Percentiles rank a stretch among this genome's conserved stretches.
Evolutionary conservation across 352 stramenopile species (phyloP).

Genomic region (Pythium folliculosum): DNA sequence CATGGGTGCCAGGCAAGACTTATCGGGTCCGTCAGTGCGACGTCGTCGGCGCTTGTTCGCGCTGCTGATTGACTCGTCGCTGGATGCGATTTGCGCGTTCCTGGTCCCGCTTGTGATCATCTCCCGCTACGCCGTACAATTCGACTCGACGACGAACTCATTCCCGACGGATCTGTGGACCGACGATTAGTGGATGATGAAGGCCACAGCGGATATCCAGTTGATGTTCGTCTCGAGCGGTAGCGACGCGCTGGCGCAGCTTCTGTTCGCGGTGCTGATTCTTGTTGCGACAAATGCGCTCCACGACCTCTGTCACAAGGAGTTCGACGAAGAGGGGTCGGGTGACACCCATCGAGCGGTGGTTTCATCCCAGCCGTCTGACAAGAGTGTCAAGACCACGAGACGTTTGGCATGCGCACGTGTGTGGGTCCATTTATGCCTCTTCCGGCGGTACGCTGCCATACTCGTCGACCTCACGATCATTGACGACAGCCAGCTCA

Average conservation of each 20-base stretch:
- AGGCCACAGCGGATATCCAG: neutral
- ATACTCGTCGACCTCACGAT: neutral
- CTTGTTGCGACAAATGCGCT: neutral
- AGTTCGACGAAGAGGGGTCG: neutral
- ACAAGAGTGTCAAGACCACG: too few species aligned
- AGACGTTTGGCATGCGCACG: neutral
- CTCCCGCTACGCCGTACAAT: neutral
- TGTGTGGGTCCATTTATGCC: neutral
- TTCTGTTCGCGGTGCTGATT: neutral
- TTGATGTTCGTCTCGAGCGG: neutral
- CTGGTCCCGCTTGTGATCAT: neutral
- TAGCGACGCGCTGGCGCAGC: neutral
- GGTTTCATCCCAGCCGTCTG: too few species aligned
- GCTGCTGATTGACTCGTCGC: neutral
- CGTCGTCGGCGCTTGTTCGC: neutral
- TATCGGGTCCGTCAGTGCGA: neutral
- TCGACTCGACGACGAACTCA: neutral
- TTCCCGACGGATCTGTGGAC: neutral
- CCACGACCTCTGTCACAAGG: neutral
- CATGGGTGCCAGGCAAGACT: neutral
- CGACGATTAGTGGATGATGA: neutral
- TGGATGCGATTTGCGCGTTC: neutral
- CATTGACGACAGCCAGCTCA: slow-evolving; percentile 9
- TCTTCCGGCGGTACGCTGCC: neutral
- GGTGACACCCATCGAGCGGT: too few species aligned